phyloP scores from a whole-genome alignment of 2,329 filamentous ascomycete species.

The Calonectria naviculata region DNA sequence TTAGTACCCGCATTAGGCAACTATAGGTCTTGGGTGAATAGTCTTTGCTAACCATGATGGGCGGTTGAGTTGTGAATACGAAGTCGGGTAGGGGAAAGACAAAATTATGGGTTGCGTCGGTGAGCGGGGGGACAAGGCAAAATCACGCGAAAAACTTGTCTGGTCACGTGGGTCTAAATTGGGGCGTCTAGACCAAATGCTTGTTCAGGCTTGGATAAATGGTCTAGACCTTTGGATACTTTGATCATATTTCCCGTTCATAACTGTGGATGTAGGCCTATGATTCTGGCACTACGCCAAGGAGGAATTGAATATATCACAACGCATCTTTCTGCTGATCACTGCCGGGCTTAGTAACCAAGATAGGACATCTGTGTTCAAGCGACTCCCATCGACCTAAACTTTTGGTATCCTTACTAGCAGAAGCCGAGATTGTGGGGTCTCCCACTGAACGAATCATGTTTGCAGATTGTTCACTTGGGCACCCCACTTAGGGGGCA shows the following conservation, averaged over 20 bases:
- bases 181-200: background rate
- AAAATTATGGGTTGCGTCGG: constrained; percentile 3
- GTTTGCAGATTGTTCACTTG: background rate
- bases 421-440: background rate
- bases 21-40: background rate
- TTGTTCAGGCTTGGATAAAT: background rate
- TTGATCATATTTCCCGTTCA: background rate
- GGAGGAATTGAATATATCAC: background rate
- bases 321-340: background rate
- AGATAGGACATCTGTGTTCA: background rate
- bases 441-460: background rate
- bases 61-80: background rate
- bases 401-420: background rate
- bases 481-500: background rate
- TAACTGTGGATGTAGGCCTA: background rate
- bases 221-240: background rate
- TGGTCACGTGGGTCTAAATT: background rate
- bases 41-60: background rate
- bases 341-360: background rate
- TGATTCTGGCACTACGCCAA: background rate
- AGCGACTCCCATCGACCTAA: background rate
- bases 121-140: background rate
- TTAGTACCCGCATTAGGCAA: background rate
- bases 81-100: constrained; percentile 3
- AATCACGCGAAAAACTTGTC: background rate